phyloP scores from a whole-genome alignment of 345 rosid species.

The Corchorus capsularis region DNA sequence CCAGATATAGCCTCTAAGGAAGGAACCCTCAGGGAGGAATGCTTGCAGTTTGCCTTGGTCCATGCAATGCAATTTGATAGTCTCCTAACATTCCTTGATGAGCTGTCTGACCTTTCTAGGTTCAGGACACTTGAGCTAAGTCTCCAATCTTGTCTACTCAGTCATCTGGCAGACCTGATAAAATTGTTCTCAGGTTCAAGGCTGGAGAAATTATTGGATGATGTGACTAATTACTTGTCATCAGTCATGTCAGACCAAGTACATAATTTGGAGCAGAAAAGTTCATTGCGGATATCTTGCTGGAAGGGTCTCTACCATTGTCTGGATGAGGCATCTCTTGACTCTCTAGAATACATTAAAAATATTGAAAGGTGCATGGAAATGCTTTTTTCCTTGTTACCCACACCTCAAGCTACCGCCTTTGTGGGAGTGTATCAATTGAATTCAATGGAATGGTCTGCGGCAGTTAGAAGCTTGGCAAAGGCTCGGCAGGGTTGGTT shows the following conservation, averaged over 20 bases:
- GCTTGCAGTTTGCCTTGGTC: slow-evolving; percentile 60
- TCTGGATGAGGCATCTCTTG: slow-evolving; percentile 67
- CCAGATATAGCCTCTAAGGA: slow-evolving; percentile 41
- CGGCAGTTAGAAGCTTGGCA: slow-evolving; percentile 67
- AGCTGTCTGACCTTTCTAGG: slow-evolving; percentile 74
- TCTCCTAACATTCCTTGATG: slow-evolving; percentile 74
- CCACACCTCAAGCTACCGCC: slow-evolving; percentile 41
- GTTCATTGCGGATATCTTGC: slow-evolving; percentile 58
- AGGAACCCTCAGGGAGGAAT: slow-evolving; percentile 67
- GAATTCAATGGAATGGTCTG: slow-evolving; percentile 57
- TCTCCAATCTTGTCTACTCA: slow-evolving; percentile 66
- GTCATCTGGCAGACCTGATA: slow-evolving; percentile 57
- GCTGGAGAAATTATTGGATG: slow-evolving; percentile 68
- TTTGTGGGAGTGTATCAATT: slow-evolving; percentile 27
- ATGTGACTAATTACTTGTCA: slow-evolving; percentile 52
- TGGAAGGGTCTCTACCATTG: slow-evolving; percentile 81
- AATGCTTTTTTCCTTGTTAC: slow-evolving; percentile 63
- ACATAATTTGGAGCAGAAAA: slow-evolving; percentile 48
- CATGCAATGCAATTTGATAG: slow-evolving; percentile 70
- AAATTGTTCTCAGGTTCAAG: slow-evolving; percentile 81
- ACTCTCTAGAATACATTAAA: slow-evolving; percentile 50
- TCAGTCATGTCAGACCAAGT: slow-evolving; percentile 46
- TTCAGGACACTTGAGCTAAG: slow-evolving; percentile 65
- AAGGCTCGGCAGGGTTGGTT: slow-evolving; percentile 69
- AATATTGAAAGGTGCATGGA: slow-evolving; percentile 67